Percentiles rank a stretch among this genome's conserved stretches.
Evolutionary conservation across 768 basidiomycete species (phyloP).

Genomic region (Chlorophyllum brunneum): DNA sequence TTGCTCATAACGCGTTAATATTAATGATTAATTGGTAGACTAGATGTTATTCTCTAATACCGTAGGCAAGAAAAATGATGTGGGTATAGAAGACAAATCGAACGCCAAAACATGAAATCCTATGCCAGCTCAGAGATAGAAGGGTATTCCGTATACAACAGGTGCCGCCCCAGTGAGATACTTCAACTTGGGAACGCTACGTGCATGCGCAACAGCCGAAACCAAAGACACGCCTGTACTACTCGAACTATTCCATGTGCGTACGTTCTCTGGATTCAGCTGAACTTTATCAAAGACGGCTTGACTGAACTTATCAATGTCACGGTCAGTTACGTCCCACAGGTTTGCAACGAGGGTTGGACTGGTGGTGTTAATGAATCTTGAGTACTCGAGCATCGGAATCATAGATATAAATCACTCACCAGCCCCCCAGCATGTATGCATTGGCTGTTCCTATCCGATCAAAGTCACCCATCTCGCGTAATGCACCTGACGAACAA

Average conservation of each 20-base stretch:
- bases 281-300: slow-evolving; percentile 74
- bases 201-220: slow-evolving; percentile 72
- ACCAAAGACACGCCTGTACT: slow-evolving; percentile 43
- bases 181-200: slow-evolving; percentile 82
- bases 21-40: no score
- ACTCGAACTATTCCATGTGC: not conserved
- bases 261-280: slow-evolving; percentile 29
- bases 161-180: slow-evolving; percentile 95
- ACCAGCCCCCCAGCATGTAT: slow-evolving; percentile 99
- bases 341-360: slow-evolving; percentile 92
- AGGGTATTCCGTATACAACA: slow-evolving; percentile 94
- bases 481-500: slow-evolving; percentile 87
- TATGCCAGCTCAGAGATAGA: slow-evolving; percentile 51
- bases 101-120: not conserved
- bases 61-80: no score
- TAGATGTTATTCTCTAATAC: no score
- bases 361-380: slow-evolving; percentile 33
- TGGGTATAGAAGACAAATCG: not conserved
- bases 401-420: slow-evolving; percentile 32
- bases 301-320: slow-evolving; percentile 91
- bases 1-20: no score
- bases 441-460: slow-evolving; percentile 87
- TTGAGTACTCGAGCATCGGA: not conserved
- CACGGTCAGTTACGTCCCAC: slow-evolving; percentile 98
- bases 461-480: slow-evolving; percentile 94